Conservation (phyloP, 2,329 filamentous ascomycete species). For the Hymenoscyphus repandus region DNA sequence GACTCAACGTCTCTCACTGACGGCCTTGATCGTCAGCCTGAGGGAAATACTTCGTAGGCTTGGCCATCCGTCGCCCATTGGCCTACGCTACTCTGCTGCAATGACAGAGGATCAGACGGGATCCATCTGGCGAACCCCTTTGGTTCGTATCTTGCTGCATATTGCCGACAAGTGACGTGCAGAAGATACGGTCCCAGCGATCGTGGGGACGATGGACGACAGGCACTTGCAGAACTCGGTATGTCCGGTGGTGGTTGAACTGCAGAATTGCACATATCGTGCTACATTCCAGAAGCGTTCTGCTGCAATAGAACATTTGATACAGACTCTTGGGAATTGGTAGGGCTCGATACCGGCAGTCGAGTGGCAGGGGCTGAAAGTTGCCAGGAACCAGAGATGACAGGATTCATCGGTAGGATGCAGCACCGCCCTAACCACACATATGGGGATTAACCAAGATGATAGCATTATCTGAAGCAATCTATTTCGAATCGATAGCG, state of each 20-base stretch:
- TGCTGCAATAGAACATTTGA: background rate
- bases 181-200: background rate
- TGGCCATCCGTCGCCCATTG: no score
- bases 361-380: background rate
- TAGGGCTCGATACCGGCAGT: conserved; percentile 2
- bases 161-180: background rate
- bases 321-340: background rate
- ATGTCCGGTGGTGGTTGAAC: background rate
- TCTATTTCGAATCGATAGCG: background rate
- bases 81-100: no score
- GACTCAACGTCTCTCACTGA: no score
- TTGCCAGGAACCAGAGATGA: background rate
- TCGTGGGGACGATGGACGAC: background rate
- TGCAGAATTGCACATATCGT: conserved; percentile 1
- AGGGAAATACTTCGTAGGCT: no score
- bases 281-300: conserved; percentile 1
- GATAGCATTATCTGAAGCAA: background rate
- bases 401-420: conserved; percentile 1
- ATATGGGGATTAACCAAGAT: background rate
- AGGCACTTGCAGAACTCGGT: background rate
- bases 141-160: no score
- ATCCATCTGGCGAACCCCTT: no score
- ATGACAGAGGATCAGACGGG: no score
- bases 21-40: no score
- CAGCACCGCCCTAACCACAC: background rate